A percentile compares a stretch with the other conserved stretches of the same genome.
These are phyloP conservation scores for Colletotrichum sp. DNA, from an alignment of 2,329 filamentous ascomycete genomes.

Conservation along the genomic window DNA sequence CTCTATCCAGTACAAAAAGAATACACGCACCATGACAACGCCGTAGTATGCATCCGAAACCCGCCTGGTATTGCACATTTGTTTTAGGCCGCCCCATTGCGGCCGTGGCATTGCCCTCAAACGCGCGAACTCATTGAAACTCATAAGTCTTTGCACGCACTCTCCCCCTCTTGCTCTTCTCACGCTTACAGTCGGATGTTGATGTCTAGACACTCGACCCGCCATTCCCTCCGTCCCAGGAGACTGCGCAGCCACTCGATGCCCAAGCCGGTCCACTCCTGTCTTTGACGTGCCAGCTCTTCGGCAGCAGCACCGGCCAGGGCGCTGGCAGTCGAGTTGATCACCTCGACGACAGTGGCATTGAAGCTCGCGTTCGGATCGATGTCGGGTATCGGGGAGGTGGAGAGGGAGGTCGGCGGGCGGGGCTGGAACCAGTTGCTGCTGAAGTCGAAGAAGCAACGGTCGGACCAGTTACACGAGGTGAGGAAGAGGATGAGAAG, in stretches of 20 bases:
- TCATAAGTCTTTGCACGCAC: neutral
- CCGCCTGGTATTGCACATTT: neutral
- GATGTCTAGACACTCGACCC: slow-evolving; percentile 89
- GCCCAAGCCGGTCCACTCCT: slow-evolving; percentile 78
- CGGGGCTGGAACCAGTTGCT: slow-evolving; percentile 95
- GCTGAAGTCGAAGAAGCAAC: slow-evolving; percentile 90
- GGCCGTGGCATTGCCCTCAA: neutral
- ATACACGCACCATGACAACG: neutral
- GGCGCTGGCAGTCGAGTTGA: slow-evolving; percentile 74
- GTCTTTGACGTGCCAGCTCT: slow-evolving; percentile 57
- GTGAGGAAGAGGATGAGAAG: slow-evolving; percentile 94
- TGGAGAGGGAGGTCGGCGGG: slow-evolving; percentile 42
- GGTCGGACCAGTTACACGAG: slow-evolving; percentile 87
- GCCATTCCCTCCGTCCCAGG: slow-evolving; percentile 85
- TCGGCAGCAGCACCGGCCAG: slow-evolving; percentile 72
- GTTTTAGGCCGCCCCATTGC: neutral
- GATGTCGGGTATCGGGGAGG: slow-evolving; percentile 29
- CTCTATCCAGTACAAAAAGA: neutral
- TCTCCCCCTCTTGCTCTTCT: no score
- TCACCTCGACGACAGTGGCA: slow-evolving; percentile 55
- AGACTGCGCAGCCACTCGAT: slow-evolving; percentile 87
- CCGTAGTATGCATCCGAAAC: slow-evolving; percentile 3
- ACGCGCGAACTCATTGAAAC: neutral
- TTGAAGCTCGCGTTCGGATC: slow-evolving; percentile 44
- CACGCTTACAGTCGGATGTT: slow-evolving; percentile 73